Evolutionary conservation across 2,329 filamentous ascomycete species (phyloP).

Genomic region (Penicillium thymicola): DNA sequence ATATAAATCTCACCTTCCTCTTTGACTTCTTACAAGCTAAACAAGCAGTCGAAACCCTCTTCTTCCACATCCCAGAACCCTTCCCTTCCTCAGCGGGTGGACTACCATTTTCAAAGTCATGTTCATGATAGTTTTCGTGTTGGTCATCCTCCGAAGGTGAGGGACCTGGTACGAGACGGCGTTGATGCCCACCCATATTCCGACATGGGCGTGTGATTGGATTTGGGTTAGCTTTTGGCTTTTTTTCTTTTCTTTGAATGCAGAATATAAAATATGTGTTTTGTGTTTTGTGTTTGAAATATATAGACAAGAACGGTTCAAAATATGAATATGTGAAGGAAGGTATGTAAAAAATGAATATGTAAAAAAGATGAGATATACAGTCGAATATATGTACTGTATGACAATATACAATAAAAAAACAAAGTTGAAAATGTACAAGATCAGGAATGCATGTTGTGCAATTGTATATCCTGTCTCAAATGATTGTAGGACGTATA

Average conservation of each 20-base stretch:
- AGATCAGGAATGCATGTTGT: constrained; percentile 3
- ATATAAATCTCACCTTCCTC: constrained; percentile 29
- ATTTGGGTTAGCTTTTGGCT: too few species aligned
- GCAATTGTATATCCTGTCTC: not conserved
- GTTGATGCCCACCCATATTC: constrained; percentile 25
- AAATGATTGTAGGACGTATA: not conserved
- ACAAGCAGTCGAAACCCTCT: constrained; percentile 41
- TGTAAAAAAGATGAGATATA: not conserved
- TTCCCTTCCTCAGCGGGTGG: constrained; percentile 9
- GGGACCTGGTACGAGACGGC: constrained; percentile 25
- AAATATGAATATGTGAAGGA: not conserved
- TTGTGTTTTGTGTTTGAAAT: not conserved
- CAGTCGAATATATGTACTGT: constrained; percentile 2
- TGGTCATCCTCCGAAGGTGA: constrained; percentile 15
- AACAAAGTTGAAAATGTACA: not conserved
- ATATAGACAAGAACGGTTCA: not conserved
- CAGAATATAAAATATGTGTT: too few species aligned
- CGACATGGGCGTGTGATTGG: not conserved
- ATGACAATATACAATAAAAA: not conserved
- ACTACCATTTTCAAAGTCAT: constrained; percentile 9
- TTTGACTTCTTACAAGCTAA: constrained; percentile 42
- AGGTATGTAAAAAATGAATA: not conserved
- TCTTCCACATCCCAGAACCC: constrained; percentile 27
- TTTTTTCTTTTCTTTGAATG: not conserved
- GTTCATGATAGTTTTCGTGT: not conserved